These are phyloP conservation scores for Salvia splendens DNA, from an alignment of 257 asterid species.

Conservation along the genomic window DNA sequence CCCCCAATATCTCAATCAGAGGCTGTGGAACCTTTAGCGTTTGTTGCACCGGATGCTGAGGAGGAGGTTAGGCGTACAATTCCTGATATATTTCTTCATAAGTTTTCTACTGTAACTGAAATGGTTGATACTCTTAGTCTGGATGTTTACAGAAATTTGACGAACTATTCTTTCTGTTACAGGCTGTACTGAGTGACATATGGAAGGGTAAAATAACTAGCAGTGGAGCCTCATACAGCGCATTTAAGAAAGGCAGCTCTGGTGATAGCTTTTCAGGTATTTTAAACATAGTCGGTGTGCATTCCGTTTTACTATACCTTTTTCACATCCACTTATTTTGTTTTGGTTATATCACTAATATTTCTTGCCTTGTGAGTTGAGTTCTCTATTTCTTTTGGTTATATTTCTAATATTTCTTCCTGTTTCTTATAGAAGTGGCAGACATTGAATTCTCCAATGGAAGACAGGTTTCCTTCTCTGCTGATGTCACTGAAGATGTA, in stretches of 20 bases:
- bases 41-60: slow-evolving; percentile 79
- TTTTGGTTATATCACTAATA: too few species aligned
- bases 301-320: background rate
- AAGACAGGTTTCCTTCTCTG: slow-evolving; percentile 40
- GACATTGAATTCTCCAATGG: slow-evolving; percentile 47
- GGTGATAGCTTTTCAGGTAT: slow-evolving; percentile 64
- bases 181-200: slow-evolving; percentile 71
- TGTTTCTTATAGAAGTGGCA: slow-evolving; percentile 39
- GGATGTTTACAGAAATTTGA: slow-evolving; percentile 27
- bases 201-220: slow-evolving; percentile 71
- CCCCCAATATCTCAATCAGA: slow-evolving; percentile 56
- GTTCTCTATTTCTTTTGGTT: slow-evolving; percentile 18
- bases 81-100: slow-evolving; percentile 4
- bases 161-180: slow-evolving; percentile 26
- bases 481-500: slow-evolving; percentile 43
- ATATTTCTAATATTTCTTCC: slow-evolving; percentile 8
- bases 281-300: background rate
- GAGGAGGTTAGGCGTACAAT: slow-evolving; percentile 63
- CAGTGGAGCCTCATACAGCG: slow-evolving; percentile 64
- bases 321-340: background rate
- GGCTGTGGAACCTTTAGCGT: slow-evolving; percentile 74
- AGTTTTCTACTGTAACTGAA: background rate
- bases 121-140: slow-evolving; percentile 6
- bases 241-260: slow-evolving; percentile 58
- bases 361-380: background rate